phyloP scores from a whole-genome alignment of 106 monocot genomes.

The Acorus calamus region DNA sequence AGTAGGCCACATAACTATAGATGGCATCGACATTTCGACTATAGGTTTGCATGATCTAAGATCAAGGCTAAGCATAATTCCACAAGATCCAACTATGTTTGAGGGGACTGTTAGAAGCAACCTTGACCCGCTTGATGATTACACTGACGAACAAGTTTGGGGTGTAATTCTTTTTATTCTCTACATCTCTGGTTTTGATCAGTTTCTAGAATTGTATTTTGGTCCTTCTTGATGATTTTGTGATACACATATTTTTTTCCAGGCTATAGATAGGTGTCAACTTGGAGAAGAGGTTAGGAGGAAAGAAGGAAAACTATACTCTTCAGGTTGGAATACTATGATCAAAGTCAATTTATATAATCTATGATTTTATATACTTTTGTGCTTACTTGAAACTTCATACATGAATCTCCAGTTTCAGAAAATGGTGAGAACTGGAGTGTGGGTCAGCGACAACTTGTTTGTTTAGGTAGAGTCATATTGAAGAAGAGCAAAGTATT shows the following conservation, averaged over 20 bases:
- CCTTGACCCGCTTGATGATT: slow-evolving; percentile 76
- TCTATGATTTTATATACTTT: background rate
- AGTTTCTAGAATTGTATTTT: background rate
- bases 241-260: background rate
- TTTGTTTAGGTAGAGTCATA: slow-evolving; percentile 67
- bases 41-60: slow-evolving; percentile 83
- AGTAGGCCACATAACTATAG: slow-evolving; percentile 52
- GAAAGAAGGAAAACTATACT: slow-evolving; percentile 73
- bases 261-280: slow-evolving; percentile 74
- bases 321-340: slow-evolving; percentile 26
- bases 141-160: slow-evolving; percentile 79
- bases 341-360: background rate
- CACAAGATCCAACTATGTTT: slow-evolving; percentile 96
- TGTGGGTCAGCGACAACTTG: slow-evolving; percentile 78
- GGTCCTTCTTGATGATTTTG: background rate
- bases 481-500: slow-evolving; percentile 70
- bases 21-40: slow-evolving; percentile 53
- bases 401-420: slow-evolving; percentile 28
- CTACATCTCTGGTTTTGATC: background rate
- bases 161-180: slow-evolving; percentile 31
- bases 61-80: slow-evolving; percentile 81
- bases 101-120: slow-evolving; percentile 74
- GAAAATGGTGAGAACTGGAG: slow-evolving; percentile 98
- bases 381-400: background rate
- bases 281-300: slow-evolving; percentile 75